phyloP scores from a whole-genome alignment of 148 eudicot species.

The Rhododendron ferrugineum region DNA sequence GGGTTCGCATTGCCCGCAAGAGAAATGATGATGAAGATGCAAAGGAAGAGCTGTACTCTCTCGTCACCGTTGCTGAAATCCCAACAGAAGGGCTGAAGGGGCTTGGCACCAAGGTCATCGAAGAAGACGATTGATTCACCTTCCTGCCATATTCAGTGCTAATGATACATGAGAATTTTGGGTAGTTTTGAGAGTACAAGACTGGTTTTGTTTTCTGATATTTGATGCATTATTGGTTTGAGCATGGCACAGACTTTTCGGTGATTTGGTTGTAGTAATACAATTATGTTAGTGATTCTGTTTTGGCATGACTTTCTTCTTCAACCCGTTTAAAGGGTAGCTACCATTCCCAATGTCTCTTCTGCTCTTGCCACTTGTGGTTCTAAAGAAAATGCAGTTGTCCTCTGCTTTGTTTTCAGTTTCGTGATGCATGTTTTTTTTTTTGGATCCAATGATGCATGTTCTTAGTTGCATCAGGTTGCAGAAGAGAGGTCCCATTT shows the following conservation, averaged over 20 bases:
- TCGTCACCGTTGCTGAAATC: conserved; percentile 62
- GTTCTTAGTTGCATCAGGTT: neutral
- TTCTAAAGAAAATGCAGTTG: neutral
- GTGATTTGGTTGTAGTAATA: conserved; percentile 2
- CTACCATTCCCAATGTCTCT: neutral
- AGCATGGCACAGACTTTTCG: neutral
- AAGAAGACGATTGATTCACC: conserved; percentile 26
- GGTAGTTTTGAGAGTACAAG: neutral
- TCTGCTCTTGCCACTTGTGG: neutral
- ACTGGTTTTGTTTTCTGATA: neutral
- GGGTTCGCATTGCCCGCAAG: conserved; percentile 55
- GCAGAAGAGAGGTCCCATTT: too few species aligned
- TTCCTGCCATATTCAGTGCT: neutral
- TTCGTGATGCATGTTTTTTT: neutral
- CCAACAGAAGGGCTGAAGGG: conserved; percentile 56
- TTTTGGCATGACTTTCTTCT: neutral
- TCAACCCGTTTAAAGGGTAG: neutral
- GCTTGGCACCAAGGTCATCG: conserved; percentile 55
- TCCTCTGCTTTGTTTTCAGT: neutral
- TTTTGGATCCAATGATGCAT: neutral
- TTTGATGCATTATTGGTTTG: neutral
- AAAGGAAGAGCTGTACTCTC: conserved; percentile 69
- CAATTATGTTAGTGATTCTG: neutral
- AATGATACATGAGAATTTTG: conserved; percentile 8
- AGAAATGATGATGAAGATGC: conserved; percentile 74